These are phyloP conservation scores for Huiozyma sinensis DNA, from an alignment of 805 yeast species.

Conservation along the genomic window DNA sequence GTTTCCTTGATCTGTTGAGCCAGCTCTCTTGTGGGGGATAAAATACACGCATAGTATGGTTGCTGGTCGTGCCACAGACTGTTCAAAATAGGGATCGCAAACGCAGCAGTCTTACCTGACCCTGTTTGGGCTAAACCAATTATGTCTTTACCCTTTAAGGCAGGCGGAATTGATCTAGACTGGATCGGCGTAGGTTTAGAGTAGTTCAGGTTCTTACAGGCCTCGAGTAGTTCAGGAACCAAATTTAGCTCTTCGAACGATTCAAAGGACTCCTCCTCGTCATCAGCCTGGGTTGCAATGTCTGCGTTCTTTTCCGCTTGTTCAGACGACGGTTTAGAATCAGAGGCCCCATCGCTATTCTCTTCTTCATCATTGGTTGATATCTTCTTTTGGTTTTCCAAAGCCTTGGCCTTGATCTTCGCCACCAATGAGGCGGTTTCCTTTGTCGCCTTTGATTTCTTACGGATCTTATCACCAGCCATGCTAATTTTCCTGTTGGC, in stretches of 20 bases:
- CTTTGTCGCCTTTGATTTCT: conserved; percentile 8
- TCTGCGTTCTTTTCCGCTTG: conserved; percentile 4
- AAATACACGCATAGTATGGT: conserved; percentile 79
- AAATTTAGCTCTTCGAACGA: conserved; percentile 50
- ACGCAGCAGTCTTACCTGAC: conserved; percentile 97
- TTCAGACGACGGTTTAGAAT: background rate
- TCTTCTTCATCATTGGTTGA: conserved; percentile 3
- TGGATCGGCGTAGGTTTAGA: conserved; percentile 90
- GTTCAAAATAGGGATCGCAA: conserved; percentile 91
- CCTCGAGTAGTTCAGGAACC: conserved; percentile 69
- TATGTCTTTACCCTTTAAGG: conserved; percentile 80
- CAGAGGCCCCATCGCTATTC: background rate
- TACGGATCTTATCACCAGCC: conserved; percentile 7
- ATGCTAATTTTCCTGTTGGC: background rate
- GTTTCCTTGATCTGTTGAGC: conserved; percentile 88
- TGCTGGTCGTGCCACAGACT: conserved; percentile 81
- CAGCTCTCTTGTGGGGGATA: conserved; percentile 79
- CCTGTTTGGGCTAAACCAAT: conserved; percentile 97
- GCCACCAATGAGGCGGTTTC: conserved; percentile 42
- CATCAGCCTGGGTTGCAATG: conserved; percentile 6
- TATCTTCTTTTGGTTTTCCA: conserved; percentile 22
- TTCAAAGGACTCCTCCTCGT: conserved; percentile 21
- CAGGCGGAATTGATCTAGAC: conserved; percentile 81
- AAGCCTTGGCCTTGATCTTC: conserved; percentile 38
- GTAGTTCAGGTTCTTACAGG: conserved; percentile 65